Conservation (phyloP, 1,284 basidiomycete genomes). For the Ustilago cynodontis region DNA sequence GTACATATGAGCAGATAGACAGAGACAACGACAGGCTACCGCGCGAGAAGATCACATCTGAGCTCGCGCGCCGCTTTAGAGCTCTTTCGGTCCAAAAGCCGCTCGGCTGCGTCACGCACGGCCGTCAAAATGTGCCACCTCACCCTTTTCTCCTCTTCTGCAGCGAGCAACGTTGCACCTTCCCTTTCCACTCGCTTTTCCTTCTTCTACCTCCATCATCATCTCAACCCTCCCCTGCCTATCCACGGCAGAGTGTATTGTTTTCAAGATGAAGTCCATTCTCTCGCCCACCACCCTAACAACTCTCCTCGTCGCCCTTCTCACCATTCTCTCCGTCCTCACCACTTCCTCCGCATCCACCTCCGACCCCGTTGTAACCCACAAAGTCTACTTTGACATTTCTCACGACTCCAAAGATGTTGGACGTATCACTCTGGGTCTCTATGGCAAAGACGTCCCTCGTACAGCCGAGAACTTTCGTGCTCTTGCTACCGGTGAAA, state of each 20-base stretch:
- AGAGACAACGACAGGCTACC: not conserved
- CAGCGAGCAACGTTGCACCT: not conserved
- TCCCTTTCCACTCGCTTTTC: not conserved
- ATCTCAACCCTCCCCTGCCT: not conserved
- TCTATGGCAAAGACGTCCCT: conserved; percentile 66
- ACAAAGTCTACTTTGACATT: conserved; percentile 68
- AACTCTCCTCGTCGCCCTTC: conserved; percentile 68
- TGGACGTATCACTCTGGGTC: conserved; percentile 63
- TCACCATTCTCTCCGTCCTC: conserved; percentile 32
- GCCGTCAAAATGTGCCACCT: not conserved
- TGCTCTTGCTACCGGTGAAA: conserved; percentile 72
- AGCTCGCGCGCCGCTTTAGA: not conserved
- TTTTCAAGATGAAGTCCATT: conserved; percentile 29
- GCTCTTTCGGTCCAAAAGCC: not conserved
- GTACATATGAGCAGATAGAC: not conserved
- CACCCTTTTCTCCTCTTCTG: not conserved
- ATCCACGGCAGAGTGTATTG: not conserved
- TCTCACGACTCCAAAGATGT: conserved; percentile 62
- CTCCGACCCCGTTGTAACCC: conserved; percentile 49
- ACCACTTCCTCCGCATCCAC: conserved; percentile 66
- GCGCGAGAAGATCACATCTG: conserved; percentile 1
- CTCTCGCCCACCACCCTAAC: conserved; percentile 73
- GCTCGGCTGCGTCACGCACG: conserved; percentile 1
- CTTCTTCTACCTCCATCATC: not conserved
- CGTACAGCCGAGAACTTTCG: conserved; percentile 68